Percentiles rank a stretch among this genome's conserved stretches.
Conservation (phyloP, 2,329 filamentous ascomycete species). For the Talaromyces sp. region DNA sequence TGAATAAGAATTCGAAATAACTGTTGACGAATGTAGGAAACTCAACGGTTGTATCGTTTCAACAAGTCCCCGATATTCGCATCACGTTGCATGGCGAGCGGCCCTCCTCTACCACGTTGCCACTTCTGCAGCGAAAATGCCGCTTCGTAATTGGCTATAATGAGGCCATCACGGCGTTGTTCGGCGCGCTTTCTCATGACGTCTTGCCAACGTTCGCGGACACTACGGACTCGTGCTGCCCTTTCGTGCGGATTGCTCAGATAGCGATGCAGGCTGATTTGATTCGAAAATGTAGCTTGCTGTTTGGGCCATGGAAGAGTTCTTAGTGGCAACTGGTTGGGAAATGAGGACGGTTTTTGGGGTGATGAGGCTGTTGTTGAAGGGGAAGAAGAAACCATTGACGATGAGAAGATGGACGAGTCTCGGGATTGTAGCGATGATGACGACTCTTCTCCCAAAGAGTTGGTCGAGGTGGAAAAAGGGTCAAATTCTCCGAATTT, state of each 20-base stretch:
- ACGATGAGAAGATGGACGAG: slow-evolving; percentile 10
- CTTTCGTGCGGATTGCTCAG: slow-evolving; percentile 9
- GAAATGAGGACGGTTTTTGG: slow-evolving; percentile 9
- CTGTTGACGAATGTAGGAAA: background rate
- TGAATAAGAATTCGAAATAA: background rate
- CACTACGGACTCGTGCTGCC: slow-evolving; percentile 2
- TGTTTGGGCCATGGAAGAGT: slow-evolving; percentile 9
- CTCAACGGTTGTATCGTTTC: slow-evolving; percentile 7
- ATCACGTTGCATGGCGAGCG: slow-evolving; percentile 6
- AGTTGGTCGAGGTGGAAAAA: background rate
- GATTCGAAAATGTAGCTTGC: slow-evolving; percentile 7
- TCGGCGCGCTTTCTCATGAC: slow-evolving; percentile 10
- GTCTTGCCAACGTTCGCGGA: slow-evolving; percentile 1
- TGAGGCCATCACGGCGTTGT: slow-evolving; percentile 12
- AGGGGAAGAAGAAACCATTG: background rate
- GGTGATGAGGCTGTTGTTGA: slow-evolving; percentile 11
- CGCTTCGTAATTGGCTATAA: slow-evolving; percentile 12
- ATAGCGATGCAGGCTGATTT: slow-evolving; percentile 11
- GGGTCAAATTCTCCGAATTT: background rate
- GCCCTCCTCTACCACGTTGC: slow-evolving; percentile 6
- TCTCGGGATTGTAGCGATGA: slow-evolving; percentile 1
- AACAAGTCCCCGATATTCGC: slow-evolving; percentile 6
- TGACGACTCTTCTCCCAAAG: background rate
- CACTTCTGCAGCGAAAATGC: slow-evolving; percentile 8
- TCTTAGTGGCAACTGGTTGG: background rate